Conservation (phyloP, 1,284 basidiomycete genomes). For the Meripilus lineatus region DNA sequence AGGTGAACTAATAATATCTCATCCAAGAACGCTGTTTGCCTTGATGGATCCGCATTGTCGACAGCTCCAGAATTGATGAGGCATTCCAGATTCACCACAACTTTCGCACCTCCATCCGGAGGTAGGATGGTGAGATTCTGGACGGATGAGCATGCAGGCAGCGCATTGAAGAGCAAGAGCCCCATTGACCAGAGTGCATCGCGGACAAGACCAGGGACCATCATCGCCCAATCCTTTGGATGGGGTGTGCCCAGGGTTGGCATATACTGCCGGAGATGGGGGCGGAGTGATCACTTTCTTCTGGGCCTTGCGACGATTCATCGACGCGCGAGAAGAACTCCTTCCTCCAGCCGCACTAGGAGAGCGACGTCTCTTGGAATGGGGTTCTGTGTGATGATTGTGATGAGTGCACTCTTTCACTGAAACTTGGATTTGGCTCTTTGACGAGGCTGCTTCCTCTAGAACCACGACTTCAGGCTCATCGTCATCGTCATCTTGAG, state of each 20-base stretch:
- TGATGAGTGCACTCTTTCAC: too few species aligned
- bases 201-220: constrained; percentile 58
- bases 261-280: constrained; percentile 5
- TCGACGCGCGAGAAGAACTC: neutral
- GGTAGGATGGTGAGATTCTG: constrained; percentile 23
- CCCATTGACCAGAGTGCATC: constrained; percentile 70
- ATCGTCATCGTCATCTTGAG: constrained; percentile 31
- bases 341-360: neutral
- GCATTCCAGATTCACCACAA: constrained; percentile 62
- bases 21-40: constrained; percentile 20
- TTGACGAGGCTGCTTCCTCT: too few species aligned
- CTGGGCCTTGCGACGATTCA: neutral
- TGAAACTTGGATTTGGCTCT: too few species aligned
- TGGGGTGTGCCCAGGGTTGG: constrained; percentile 4
- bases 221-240: constrained; percentile 10
- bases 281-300: constrained; percentile 6
- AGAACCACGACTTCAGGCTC: constrained; percentile 19
- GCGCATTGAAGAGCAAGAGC: constrained; percentile 49
- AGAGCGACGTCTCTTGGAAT: neutral
- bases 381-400: too few species aligned
- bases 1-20: neutral
- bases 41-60: constrained; percentile 67
- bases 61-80: constrained; percentile 72
- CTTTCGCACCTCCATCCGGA: constrained; percentile 62
- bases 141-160: constrained; percentile 53